phyloP scores from a whole-genome alignment of 345 rosid genomes.

The Eucalyptus cloeziana region DNA sequence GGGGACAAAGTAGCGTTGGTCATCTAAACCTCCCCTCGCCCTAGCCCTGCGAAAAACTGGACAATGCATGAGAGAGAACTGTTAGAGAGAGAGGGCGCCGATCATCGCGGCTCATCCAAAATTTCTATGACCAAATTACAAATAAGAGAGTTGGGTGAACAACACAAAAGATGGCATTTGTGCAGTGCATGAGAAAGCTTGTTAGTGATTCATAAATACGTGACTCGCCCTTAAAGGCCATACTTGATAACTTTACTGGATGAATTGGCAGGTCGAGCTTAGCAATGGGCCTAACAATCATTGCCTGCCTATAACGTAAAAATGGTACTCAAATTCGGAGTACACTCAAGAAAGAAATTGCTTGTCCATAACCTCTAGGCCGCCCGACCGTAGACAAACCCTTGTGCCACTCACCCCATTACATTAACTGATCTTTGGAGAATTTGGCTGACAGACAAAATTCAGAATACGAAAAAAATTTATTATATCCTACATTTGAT shows the following conservation, averaged over 20 bases:
- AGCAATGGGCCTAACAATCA: not conserved
- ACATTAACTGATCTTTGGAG: not conserved
- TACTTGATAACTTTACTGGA: not conserved
- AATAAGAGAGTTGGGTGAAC: not conserved
- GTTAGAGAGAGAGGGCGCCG: not conserved
- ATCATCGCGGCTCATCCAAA: not conserved
- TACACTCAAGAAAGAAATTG: too few relatives aligned
- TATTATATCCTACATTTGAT: too few relatives aligned
- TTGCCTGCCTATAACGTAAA: not conserved
- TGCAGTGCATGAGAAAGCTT: not conserved
- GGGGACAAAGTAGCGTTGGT: not conserved
- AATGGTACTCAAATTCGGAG: not conserved
- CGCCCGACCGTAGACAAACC: not conserved
- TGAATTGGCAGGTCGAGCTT: not conserved
- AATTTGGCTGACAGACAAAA: too few relatives aligned
- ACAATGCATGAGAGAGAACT: not conserved
- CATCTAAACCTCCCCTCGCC: not conserved
- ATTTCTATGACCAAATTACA: not conserved
- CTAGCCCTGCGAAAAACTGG: not conserved
- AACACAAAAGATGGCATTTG: not conserved
- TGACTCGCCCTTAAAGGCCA: not conserved
- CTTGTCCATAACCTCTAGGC: too few relatives aligned
- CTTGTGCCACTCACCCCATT: not conserved
- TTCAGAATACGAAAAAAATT: accelerated
- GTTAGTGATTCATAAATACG: not conserved